Base-by-base conservation (phyloP, 1,139 yeast species). In the Pichia sp. region DNA sequence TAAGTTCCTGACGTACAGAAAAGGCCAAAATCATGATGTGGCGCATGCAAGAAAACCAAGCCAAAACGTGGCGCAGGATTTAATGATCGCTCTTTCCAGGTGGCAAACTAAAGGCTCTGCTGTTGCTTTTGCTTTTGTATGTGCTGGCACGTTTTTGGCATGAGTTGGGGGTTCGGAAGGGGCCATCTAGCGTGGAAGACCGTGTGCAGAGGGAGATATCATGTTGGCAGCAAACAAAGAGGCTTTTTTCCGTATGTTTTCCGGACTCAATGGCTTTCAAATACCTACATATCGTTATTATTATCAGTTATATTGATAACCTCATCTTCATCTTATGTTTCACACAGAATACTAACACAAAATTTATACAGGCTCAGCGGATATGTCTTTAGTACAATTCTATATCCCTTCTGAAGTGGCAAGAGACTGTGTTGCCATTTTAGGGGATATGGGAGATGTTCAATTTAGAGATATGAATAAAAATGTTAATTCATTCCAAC, bases 361-460 rank as follows among this genome's bases (percentile, higher is more conserved):
- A 14, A n/a, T 15, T 9, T 22, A 16, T 35, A 32, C 40, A 68
- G 72, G 94, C 65, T 85, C 96, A 41, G 96, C 97, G 65, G 95
- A 93, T 45, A 89, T 91, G 97, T 74, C 88, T 33, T 72, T 89
- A 50, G 88, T 89, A 32, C 97, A 91, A 66, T 75, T 91, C 59
- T 91, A 85, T 62, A 79, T 91, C 40, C 87, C 97, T n/a, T 77
- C 81, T 26, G 98, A 91, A 61, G 77, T 87, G 46, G 85, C 95
- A 7, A 71, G 97, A 49, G 95, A 88, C 48, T 80, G 87, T 46
- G 93, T 88, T 13, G 80, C 83, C 40, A 75, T 81, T 3, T 66
- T 91, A 31, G 98, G 98, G 8, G 78, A 78, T 48, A 66, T 82
- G 45, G 96, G 96, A 2, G 69, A 76, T 41, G 83, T 91, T 23